phyloP scores from a whole-genome alignment of 225 moss, liverwort and hornwort species.

The Antitrichia curtipendula region DNA sequence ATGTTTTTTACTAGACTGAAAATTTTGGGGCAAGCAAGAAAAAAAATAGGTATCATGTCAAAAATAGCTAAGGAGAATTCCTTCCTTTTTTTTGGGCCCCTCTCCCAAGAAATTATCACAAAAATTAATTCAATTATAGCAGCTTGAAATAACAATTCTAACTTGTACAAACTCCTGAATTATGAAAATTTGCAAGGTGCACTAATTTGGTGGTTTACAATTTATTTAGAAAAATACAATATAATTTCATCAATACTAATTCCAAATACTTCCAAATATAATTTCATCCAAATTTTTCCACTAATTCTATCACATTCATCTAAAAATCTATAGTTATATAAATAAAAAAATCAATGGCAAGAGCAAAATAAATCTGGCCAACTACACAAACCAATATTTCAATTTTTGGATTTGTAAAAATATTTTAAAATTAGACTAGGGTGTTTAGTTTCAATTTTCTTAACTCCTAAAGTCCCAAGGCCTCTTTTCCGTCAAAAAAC shows the following conservation, averaged over 20 bases:
- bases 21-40: too few relatives aligned
- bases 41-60: neutral
- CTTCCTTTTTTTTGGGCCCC: rapidly evolving
- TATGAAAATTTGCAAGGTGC: neutral
- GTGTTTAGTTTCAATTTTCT: too few relatives aligned
- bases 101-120: neutral
- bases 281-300: neutral
- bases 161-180: rapidly evolving
- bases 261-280: neutral
- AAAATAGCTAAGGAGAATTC: neutral
- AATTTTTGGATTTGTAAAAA: too few relatives aligned
- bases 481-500: too few relatives aligned
- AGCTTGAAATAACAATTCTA: neutral
- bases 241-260: neutral
- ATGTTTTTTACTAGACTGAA: rapidly evolving
- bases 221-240: neutral
- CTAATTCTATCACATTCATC: neutral
- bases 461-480: too few relatives aligned
- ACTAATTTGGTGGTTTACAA: neutral
- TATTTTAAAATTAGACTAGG: too few relatives aligned
- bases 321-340: neutral
- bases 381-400: neutral
- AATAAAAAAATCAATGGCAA: neutral
- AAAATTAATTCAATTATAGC: neutral
- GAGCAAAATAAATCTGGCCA: neutral